These are phyloP conservation scores for Trichoderma gamsii DNA, from an alignment of 495 filamentous ascomycete genomes.

Conservation along the genomic window DNA sequence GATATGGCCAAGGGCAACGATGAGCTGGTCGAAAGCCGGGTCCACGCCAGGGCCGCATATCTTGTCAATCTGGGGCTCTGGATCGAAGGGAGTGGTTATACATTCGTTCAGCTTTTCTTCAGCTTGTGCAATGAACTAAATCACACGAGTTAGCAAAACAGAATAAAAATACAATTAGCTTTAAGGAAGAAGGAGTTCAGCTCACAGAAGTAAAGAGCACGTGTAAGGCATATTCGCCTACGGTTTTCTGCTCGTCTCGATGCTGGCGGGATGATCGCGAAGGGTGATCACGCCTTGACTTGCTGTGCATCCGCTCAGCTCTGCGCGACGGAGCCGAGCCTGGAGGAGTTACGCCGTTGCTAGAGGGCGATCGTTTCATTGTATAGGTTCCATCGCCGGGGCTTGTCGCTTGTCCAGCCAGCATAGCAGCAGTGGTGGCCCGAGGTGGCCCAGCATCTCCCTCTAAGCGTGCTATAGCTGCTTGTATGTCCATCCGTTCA, in stretches of 20 bases:
- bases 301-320: constrained; percentile 60
- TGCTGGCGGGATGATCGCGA: constrained; percentile 76
- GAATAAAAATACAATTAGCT: neutral
- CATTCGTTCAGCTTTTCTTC: constrained; percentile 89
- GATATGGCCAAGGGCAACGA: constrained; percentile 87
- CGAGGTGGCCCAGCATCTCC: constrained; percentile 25
- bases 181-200: constrained; percentile 9
- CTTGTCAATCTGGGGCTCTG: constrained; percentile 73
- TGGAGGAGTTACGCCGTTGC: constrained; percentile 17
- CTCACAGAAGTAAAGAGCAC: constrained; percentile 87
- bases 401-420: constrained; percentile 4
- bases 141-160: neutral
- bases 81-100: constrained; percentile 64
- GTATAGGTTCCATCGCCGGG: neutral
- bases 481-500: constrained; percentile 39
- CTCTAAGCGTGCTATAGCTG: constrained; percentile 36
- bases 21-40: constrained; percentile 88
- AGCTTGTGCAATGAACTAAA: constrained; percentile 68
- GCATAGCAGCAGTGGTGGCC: constrained; percentile 21
- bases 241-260: constrained; percentile 72
- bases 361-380: constrained; percentile 7
- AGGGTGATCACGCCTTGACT: constrained; percentile 62
- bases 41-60: constrained; percentile 89
- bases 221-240: constrained; percentile 93
- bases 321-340: constrained; percentile 37